phyloP scores from a whole-genome alignment of 2,329 filamentous ascomycete species.

The Calonectria hongkongensis region DNA sequence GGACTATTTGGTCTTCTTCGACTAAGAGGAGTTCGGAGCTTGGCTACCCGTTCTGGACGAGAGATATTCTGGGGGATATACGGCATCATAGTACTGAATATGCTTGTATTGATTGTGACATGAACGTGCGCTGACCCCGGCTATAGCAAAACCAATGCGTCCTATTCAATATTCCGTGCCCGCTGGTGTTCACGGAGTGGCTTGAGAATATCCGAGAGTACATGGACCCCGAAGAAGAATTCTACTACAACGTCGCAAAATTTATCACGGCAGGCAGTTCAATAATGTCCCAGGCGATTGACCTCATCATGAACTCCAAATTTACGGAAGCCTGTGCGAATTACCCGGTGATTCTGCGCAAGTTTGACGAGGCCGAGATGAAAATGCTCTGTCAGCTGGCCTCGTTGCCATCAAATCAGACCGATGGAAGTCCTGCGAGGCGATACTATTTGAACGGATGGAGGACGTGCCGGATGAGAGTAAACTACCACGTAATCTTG shows the following conservation, averaged over 20 bases:
- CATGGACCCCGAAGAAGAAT: not conserved
- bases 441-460: not conserved
- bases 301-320: not conserved
- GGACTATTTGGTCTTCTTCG: not conserved
- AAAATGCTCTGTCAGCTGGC: not conserved
- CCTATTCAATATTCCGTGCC: not conserved
- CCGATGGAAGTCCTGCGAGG: not conserved
- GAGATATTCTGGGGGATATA: slow-evolving; percentile 10
- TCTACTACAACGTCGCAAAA: not conserved
- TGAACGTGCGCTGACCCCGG: not conserved
- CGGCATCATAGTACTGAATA: not conserved
- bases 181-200: not conserved
- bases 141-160: slow-evolving; percentile 3
- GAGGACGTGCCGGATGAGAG: not conserved
- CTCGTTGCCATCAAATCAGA: not conserved
- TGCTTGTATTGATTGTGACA: no score
- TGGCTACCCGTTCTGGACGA: not conserved
- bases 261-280: not conserved
- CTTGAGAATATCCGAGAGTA: not conserved
- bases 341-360: not conserved
- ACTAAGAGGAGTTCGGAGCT: not conserved
- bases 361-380: not conserved
- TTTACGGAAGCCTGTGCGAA: not conserved
- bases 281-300: not conserved
- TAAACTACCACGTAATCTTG: not conserved